Evolutionary conservation across 352 stramenopile genomes (phyloP).

Genomic region (Phytophthora syringae): DNA sequence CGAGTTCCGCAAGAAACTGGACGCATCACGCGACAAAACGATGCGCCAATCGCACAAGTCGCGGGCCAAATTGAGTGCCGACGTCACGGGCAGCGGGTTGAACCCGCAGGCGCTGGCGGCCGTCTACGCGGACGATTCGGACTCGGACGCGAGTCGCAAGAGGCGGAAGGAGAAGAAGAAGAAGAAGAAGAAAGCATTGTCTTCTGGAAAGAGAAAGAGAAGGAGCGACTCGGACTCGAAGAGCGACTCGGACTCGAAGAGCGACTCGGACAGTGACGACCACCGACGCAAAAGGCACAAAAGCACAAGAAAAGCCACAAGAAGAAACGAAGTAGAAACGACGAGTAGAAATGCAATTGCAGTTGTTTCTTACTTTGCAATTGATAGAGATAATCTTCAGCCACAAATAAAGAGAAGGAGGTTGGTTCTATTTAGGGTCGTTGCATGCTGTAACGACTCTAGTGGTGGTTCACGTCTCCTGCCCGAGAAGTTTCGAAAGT

Average conservation of each 20-base stretch:
- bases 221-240: conserved; percentile 23
- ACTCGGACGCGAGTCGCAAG: conserved; percentile 23
- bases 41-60: conserved; percentile 63
- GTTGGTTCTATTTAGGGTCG: too few relatives aligned
- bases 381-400: too few relatives aligned
- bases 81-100: conserved; percentile 50
- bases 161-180: conserved; percentile 51
- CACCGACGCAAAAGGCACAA: conserved; percentile 38
- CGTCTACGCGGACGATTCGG: conserved; percentile 55
- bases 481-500: conserved; percentile 24
- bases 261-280: conserved; percentile 21
- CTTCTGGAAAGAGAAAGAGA: conserved; percentile 26
- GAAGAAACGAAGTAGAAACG: conserved; percentile 61
- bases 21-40: conserved; percentile 69
- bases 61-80: conserved; percentile 36
- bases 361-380: too few relatives aligned
- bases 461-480: too few relatives aligned
- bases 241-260: too few relatives aligned
- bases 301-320: conserved; percentile 39
- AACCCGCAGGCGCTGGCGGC: conserved; percentile 79
- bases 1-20: conserved; percentile 68
- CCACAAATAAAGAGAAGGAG: too few relatives aligned
- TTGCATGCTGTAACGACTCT: too few relatives aligned
- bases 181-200: conserved; percentile 35
- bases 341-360: too few relatives aligned